Evolutionary conservation across 2,329 filamentous ascomycete genomes (phyloP), one percentile per base, ranked within the genome.

Genomic region (Exserohilum rostratum): DNA sequence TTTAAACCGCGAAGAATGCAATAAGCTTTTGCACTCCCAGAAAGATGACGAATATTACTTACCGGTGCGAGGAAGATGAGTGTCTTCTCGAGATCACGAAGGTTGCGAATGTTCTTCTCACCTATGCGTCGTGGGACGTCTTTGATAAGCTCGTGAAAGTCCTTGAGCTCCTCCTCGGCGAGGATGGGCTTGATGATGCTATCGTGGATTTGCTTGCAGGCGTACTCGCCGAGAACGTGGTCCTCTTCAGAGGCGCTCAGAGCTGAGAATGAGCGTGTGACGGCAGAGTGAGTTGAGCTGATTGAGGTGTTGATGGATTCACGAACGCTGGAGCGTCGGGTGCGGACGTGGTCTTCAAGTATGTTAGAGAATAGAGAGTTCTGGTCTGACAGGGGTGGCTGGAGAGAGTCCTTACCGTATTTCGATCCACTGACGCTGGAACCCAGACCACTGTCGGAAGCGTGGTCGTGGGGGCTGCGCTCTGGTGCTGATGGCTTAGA

Each of bases 21-120:
- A 85, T 83, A 79, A 86, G 84, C 84, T 83, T 87, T 87, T 84
- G 83, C 82, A 82, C 83, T 83, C 56, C 69, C 79, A 83, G 74
- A 81, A 73, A 78, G 67, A 71, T 70, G 70, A 66, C 80, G 77
- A 79, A 78, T 78, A 64, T 25, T n/a, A 96, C 93, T 96, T 89
- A 97, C 93, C 76, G 91, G 91, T 80, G 93, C 91, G 75, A 93
- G 86, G 77, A 93, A 92, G 70, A 97, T 86, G 58, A 98, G 81
- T 9, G 89, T 93, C 85, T 96, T 96, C 78, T 98, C 93, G 45
- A 98, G 84, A 77, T 98, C 93, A 75, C 93, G 87, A 50, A 98
- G 85, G 79, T 90, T 96, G 74, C 90, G 87, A 70, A 98, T 95
- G 68, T 95, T 87, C 76, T 91, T 93, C 71, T 87, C 85, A 70